Evolutionary conservation across 1,139 yeast genomes (phyloP).

Genomic region (Geotrichum reessii): DNA sequence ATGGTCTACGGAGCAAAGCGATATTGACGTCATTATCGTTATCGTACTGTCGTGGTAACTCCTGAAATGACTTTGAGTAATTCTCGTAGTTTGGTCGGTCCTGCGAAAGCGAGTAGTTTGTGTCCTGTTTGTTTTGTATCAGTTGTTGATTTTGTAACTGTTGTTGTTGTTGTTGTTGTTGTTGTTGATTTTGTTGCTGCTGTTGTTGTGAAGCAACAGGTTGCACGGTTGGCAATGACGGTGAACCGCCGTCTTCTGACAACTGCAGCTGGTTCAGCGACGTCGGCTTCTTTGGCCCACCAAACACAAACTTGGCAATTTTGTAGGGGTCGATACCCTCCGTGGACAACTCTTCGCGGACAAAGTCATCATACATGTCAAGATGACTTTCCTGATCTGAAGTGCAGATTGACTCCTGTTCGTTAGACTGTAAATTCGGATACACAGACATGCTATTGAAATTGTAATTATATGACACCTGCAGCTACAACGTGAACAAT

Average conservation of each 20-base stretch:
- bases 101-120: neutral
- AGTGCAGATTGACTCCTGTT: neutral
- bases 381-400: neutral
- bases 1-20: neutral
- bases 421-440: neutral
- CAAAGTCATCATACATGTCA: neutral
- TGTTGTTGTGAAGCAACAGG: neutral
- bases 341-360: conserved; percentile 1
- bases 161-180: neutral
- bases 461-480: neutral
- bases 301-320: conserved; percentile 7
- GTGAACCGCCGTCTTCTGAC: neutral
- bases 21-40: neutral
- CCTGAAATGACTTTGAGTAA: neutral
- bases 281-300: neutral
- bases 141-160: neutral
- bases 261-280: neutral
- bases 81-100: neutral
- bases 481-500: neutral
- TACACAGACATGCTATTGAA: neutral
- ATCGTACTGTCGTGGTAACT: neutral
- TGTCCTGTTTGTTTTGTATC: neutral
- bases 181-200: neutral
- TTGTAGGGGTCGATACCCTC: conserved; percentile 3
- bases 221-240: neutral